Evolutionary conservation across 2,329 filamentous ascomycete species (phyloP), one percentile per base, ranked within the genome.

Genomic region (Aspergillus sergii): DNA sequence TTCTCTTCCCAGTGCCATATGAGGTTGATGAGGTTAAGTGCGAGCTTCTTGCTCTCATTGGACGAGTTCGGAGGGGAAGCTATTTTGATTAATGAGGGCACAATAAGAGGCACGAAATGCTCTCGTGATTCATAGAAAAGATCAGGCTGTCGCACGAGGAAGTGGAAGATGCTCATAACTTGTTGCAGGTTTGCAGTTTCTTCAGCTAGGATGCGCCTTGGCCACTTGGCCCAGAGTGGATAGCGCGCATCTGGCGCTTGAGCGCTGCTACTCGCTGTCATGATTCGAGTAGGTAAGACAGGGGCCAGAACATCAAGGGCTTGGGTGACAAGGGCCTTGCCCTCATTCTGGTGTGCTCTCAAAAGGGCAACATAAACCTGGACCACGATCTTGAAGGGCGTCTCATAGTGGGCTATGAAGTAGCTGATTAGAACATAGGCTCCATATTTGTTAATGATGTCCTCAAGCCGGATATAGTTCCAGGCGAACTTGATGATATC

Each of bases 401-500:
- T 98, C 71, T 99, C 96, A 74, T 96, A 99, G 67, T 96, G 91
- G 0, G 93, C 92, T 71, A 99, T 97, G 81, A 99, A 99, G 78
- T 97, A 99, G 3, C 92, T 93, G 65, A 99, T 96, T 7, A 99
- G 88, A 6, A 97, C 94, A 72, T 99, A 99, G 3, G 95, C 94
- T 0, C 94, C 95, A 76, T 98, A 95, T 78, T 99, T 99, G 83
- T 98, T 99, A 82, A 99, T 97, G 62, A 97, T 92, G 77, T 99
- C 95, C 73, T 99, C 96, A n/a, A 99, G 86, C 28, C 92, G 89
- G 72, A 99, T 99, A 75, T 97, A 98, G 21, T 94, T 97, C 95
- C 95, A 99, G 3, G 93, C 94, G 78, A 98, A 99, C 79, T 97
- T 98, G 74, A 99, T 99, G 66, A 99, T 94, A 68, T 99, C 95